Evolutionary conservation across 371 early-diverging fungal genomes (phyloP), one percentile per base, ranked within the genome.

Genomic region (Vairimorpha apis): DNA sequence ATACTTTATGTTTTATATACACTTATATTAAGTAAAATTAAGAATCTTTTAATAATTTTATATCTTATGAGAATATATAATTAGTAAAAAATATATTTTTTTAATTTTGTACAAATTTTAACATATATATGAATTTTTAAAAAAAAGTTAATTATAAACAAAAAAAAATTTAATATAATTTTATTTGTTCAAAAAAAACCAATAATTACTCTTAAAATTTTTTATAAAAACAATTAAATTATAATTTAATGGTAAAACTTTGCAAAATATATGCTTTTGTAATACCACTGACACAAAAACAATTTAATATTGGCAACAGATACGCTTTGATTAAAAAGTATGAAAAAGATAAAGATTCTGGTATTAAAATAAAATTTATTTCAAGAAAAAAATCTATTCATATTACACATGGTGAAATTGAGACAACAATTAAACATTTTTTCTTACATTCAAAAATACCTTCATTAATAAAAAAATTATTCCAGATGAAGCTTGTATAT

Each of bases 231-330:
- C 1, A 5, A 38, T 38, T 38, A 27, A 21, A 30, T 0, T 21
- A 0, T 29, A 30, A 14, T 21, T 14, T 25, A n/a, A 77, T 77
- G 77, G 56, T 71, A 43, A 73, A 25, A 38, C 25, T 67, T 27
- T 38, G 27, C 23, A 59, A 60, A 43, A 47, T 71, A 35, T 78
- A 65, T 47, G 53, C 32, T 51, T 81, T 81, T 8, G 60, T 76
- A n/a, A 33, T 84, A 35, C 84, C 84, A 23, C 69, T 81, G 37
- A 77, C 75, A 13, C 64, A 78, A 8, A 47, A 76, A 13, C 79
- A 84, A 71, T 84, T 79, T 65, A 77, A 78, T 14, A 67, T 76
- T n/a, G 83, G 80, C 13, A 80, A 82, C 16, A 56, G 82, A 37
- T 78, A 77, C 53, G 72, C 82, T 2, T 70, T 81, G 1, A 70